Evolutionary conservation across 805 yeast genomes (phyloP), one percentile per base, ranked within the genome.

Genomic region (Teunomyces funiuensis): DNA sequence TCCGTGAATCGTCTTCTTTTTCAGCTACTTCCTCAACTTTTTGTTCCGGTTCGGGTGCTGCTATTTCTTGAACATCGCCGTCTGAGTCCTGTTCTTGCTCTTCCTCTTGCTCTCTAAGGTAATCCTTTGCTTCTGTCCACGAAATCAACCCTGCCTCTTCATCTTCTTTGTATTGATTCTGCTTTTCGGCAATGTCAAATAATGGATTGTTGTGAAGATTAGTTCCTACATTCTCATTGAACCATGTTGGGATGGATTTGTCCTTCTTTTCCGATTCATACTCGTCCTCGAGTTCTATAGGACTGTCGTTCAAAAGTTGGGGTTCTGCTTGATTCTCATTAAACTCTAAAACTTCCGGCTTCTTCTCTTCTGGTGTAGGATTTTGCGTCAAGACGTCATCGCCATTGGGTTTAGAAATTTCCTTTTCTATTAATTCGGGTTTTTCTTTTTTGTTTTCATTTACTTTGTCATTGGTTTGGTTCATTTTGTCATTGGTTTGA

Each of bases 141-240:
- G 81, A 62, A 4, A 79, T 65, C 37, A 80, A 54, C 10, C 82
- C 83, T 1, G 70, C 74, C 33, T 63, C 61, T 42, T 74, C 78
- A 36, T 72, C 74, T 20, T 65, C 71, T 3, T 66, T 60, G 33
- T 41, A 20, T 36, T 33, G 37, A 10, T 5, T 13, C 14, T 14
- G 19, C 6, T 14, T 33, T 6, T 22, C 16, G 6, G 14, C n/a
- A 14, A 11, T 22, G 13, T 14, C 37, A 33, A 25, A 25, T 5
- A 25, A 9, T 14, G 13, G 28, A 8, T 33, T 22, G 13, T 15
- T 20, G 5, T 33, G 37, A 14, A 18, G 28, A 15, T 22, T 33
- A 5, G 14, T 11, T 25, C 14, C 26, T 4, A 39, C 4, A 16
- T 51, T 40, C 11, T 46, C 46, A 13, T 44, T 50, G 41, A 58